These are phyloP conservation scores for Solanum dulcamara DNA, from an alignment of 257 asterid species.

Conservation along the genomic window DNA sequence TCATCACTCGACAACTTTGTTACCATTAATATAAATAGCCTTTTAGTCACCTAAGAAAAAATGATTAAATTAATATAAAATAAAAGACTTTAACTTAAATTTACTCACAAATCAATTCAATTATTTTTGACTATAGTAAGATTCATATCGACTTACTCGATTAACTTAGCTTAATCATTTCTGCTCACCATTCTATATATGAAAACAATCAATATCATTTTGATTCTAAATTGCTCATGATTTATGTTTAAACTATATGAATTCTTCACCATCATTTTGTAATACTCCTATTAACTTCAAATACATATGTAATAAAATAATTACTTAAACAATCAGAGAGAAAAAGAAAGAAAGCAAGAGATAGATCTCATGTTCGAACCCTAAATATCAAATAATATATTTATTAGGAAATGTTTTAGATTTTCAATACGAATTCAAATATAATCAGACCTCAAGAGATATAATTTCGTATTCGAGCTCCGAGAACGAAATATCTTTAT, in stretches of 20 bases:
- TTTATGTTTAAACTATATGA: background rate
- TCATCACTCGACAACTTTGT: background rate
- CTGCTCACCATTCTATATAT: background rate
- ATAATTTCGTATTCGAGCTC: background rate
- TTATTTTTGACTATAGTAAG: background rate
- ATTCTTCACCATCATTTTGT: background rate
- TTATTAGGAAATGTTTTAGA: background rate
- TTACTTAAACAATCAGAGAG: background rate
- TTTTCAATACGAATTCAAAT: rapidly evolving
- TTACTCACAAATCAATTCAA: background rate
- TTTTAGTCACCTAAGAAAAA: background rate
- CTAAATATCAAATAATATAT: background rate
- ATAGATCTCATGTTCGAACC: background rate
- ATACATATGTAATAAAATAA: background rate
- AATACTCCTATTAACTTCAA: background rate
- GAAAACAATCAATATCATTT: background rate
- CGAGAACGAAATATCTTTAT: rapidly evolving
- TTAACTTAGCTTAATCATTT: background rate
- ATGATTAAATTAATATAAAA: background rate
- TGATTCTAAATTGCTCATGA: background rate
- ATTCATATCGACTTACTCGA: background rate
- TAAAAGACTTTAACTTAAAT: background rate
- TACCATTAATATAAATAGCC: background rate
- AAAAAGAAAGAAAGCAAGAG: background rate
- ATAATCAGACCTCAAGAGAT: background rate